These are phyloP conservation scores for Emericellopsis atlantica DNA, from an alignment of 2,329 filamentous ascomycete genomes.

Conservation along the genomic window DNA sequence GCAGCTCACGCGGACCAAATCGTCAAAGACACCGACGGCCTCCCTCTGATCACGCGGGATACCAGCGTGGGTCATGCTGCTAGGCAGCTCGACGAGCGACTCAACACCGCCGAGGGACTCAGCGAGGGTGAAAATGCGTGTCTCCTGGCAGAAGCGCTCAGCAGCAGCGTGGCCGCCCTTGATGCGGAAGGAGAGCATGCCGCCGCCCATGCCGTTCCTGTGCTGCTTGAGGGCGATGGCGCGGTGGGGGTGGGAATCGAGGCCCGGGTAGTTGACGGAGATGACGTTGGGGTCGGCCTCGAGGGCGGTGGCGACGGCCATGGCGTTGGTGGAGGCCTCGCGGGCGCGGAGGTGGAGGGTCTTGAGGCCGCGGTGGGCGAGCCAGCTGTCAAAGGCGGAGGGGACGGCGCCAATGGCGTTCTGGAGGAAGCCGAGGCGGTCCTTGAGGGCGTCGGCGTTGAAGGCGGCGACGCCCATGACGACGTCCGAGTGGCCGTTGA, in stretches of 20 bases:
- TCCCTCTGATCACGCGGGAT: conserved; percentile 87
- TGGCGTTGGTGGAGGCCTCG: conserved; percentile 74
- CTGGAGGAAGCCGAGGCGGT: conserved; percentile 78
- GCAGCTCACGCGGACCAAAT: conserved; percentile 85
- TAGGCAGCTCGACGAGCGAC: conserved; percentile 81
- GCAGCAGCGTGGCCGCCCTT: conserved; percentile 75
- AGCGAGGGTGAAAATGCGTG: conserved; percentile 82
- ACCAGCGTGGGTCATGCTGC: conserved; percentile 93
- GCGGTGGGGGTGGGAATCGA: conserved; percentile 77
- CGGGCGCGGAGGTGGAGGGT: conserved; percentile 86
- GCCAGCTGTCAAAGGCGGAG: conserved; percentile 93
- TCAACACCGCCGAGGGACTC: conserved; percentile 90
- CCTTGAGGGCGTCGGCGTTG: conserved; percentile 70
- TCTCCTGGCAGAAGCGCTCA: conserved; percentile 82
- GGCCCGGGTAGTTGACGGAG: conserved; percentile 88
- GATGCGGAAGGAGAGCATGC: conserved; percentile 96
- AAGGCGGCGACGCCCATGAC: conserved; percentile 96
- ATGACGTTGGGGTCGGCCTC: conserved; percentile 72
- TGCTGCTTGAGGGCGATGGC: conserved; percentile 82
- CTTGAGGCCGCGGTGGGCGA: conserved; percentile 92
- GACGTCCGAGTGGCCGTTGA: conserved; percentile 94
- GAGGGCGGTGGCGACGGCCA: conserved; percentile 61
- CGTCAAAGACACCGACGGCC: conserved; percentile 86
- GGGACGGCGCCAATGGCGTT: conserved; percentile 96
- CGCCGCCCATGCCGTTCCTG: conserved; percentile 85